Evolutionary conservation across 139 green algal genomes (phyloP), one percentile per base, ranked within the genome.

Genomic region (Mychonastes homosphaera): DNA sequence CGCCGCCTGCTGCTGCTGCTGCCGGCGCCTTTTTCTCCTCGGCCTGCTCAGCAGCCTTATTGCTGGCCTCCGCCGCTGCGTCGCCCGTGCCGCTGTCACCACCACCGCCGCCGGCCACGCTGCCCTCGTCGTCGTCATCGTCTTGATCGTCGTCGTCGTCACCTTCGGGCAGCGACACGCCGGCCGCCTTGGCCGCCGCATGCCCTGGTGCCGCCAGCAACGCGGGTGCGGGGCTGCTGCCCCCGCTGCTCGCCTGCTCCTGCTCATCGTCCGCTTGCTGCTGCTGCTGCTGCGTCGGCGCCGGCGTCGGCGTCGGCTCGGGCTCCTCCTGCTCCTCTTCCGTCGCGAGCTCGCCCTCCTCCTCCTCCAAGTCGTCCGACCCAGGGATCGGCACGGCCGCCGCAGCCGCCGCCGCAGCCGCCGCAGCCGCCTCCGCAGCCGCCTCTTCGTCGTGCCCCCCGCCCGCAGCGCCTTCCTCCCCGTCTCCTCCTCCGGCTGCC

Each of bases 11-110:
- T 35, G 48, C 21, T 6, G 48, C 18, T n/a, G 41, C 12, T 8
- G 45, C 12, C 45, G 45, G 36, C 36, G 10, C n/a, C n/a, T n/a
- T n/a, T n/a, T n/a, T n/a, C n/a, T n/a, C 44, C 2, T 52, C 44
- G 18, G 2, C 16, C 44, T 52, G 23, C 28, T 53, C 39, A 12
- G 19, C 19, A 4, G 27, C 54, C 6, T 41, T 9, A 23, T 52
- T 23, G 23, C 29, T n/a, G n/a, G n/a, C 23, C 44, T 52, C 44
- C 18, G n/a, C 28, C 10, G 8, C 56, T 2, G 53, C 56, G 21
- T 63, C 56, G 39, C 41, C 53, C 41, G 43, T 63, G 44, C 56
- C 56, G 43, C 56, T 55, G 29, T 43, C 56, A 33, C 41, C 38
- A 36, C 35, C 40, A 29, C 19, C 16, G 40, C 8, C 40, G 15